Conservation (phyloP, 148 eudicot species). For the Chenopodium suecicum region DNA sequence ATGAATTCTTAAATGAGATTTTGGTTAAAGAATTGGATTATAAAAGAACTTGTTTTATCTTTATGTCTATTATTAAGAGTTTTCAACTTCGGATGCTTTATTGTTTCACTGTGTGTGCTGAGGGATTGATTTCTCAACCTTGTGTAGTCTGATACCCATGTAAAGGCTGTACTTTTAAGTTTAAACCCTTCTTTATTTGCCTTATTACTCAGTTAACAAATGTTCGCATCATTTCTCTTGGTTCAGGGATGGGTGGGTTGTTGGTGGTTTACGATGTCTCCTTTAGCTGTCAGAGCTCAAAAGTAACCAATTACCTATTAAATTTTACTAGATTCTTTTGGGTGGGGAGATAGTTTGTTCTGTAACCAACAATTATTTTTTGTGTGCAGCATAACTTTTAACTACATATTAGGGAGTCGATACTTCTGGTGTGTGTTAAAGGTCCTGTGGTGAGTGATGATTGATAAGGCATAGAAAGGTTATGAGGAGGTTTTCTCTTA, state of each 20-base stretch:
- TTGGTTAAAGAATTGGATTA: not conserved
- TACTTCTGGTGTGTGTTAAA: not conserved
- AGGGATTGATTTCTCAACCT: not conserved
- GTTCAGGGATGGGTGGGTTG: not conserved
- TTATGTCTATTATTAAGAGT: not conserved
- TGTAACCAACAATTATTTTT: not conserved
- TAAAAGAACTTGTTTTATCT: not conserved
- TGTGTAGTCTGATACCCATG: not conserved
- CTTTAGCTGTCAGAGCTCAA: not conserved
- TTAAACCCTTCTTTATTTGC: not conserved
- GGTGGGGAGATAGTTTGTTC: not conserved
- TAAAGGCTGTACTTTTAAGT: not conserved
- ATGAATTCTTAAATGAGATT: not conserved
- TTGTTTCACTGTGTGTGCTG: not conserved
- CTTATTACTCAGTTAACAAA: not conserved
- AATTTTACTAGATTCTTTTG: not conserved
- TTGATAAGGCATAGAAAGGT: not conserved
- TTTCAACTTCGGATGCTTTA: not conserved
- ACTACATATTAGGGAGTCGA: not conserved
- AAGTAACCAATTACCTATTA: not conserved
- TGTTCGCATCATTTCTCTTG: not conserved
- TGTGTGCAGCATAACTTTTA: not conserved
- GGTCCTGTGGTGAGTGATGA: not conserved
- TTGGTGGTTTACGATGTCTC: not conserved
- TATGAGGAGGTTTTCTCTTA: not conserved